Evolutionary conservation across 116 monocot genomes (phyloP).

Genomic region (Trichopus zeylanicus): DNA sequence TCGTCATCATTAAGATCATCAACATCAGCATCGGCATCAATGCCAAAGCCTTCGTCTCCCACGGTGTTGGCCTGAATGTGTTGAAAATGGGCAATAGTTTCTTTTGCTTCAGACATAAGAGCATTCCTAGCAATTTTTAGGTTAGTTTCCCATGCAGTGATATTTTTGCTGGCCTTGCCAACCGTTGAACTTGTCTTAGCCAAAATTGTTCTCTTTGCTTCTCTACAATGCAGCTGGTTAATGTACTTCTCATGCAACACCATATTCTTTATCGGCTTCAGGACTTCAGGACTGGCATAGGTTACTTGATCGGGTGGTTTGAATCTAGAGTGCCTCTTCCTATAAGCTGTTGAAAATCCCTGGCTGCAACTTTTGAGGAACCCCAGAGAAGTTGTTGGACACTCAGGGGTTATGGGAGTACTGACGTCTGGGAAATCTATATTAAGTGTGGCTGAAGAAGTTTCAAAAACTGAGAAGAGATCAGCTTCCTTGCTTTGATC

Average conservation of each 20-base stretch:
- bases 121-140: constrained; percentile 51
- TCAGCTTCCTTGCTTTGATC: constrained; percentile 53
- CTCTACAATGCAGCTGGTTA: constrained; percentile 58
- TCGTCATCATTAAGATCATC: constrained; percentile 13
- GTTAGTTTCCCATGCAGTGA: constrained; percentile 4
- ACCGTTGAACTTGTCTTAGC: constrained; percentile 6
- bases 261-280: constrained; percentile 71
- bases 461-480: constrained; percentile 67
- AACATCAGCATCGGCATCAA: constrained; percentile 11
- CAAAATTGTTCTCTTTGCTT: constrained; percentile 30
- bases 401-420: constrained; percentile 13
- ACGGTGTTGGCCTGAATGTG: constrained; percentile 11
- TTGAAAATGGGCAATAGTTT: constrained; percentile 45
- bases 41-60: neutral
- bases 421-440: constrained; percentile 7
- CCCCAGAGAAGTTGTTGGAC: neutral
- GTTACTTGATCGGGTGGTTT: constrained; percentile 5
- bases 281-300: constrained; percentile 64
- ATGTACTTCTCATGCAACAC: constrained; percentile 89
- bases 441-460: constrained; percentile 19
- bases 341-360: constrained; percentile 9
- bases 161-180: neutral
- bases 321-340: constrained; percentile 21
- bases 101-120: constrained; percentile 61
- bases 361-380: constrained; percentile 13